phyloP scores from a whole-genome alignment of 73 alveolate species.

The Paramecium pentaurelia region DNA sequence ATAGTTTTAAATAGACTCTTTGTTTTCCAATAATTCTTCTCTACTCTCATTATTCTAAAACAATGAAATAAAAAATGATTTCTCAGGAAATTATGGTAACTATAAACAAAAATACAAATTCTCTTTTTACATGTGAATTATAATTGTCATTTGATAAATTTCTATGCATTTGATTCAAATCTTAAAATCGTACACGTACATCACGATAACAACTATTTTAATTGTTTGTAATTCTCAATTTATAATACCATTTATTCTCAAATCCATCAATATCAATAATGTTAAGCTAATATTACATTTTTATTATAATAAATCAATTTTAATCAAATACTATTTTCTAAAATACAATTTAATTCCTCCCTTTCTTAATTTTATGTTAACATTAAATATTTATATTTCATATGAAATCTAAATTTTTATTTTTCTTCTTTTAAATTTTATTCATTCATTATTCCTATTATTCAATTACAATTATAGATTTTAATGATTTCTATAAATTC shows the following conservation, averaged over 20 bases:
- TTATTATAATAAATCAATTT: not conserved
- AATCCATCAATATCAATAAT: not conserved
- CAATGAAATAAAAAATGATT: not conserved
- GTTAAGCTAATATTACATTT: not conserved
- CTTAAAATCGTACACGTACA: not conserved
- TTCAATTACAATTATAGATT: too few species aligned
- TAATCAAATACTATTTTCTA: not conserved
- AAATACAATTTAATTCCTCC: not conserved
- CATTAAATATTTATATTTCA: too few species aligned
- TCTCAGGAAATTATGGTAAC: slow-evolving; percentile 29
- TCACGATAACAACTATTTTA: not conserved
- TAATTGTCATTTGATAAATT: not conserved
- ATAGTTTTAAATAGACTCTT: not conserved
- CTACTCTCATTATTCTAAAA: not conserved
- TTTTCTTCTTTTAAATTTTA: too few species aligned
- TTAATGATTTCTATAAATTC: too few species aligned
- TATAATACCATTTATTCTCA: slow-evolving; percentile 12
- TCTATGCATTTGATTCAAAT: not conserved
- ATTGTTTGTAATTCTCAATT: not conserved
- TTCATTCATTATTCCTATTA: too few species aligned
- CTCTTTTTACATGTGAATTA: not conserved
- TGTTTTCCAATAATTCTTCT: not conserved
- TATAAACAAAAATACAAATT: not conserved
- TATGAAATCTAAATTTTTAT: too few species aligned
- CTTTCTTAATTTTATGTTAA: too few species aligned